Base-by-base conservation (phyloP, 192 early-diverging fungal genomes). In the Mortierella antarctica region DNA sequence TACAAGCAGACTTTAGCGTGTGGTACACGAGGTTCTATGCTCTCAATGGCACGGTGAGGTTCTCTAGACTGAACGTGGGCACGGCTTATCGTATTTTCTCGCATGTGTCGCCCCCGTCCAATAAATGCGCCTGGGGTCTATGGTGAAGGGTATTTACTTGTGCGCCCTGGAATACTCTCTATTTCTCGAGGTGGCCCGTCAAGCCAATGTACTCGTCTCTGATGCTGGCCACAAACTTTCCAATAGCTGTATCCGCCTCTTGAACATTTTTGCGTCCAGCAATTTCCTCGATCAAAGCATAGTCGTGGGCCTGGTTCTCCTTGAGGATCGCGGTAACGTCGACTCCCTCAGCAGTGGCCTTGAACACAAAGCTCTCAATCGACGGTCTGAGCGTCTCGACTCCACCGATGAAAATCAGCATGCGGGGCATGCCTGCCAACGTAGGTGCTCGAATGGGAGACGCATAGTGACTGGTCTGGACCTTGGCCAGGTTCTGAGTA, bases 321-420 rank as follows among this genome's bases (percentile, higher is more conserved):
- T 62, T 72, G 20, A 68, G 23, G 20, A 62, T 48, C 7, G n/a
- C 18, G 45, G 71, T 59, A 2, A 80, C 15, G 20, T 80, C 53
- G 1, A 80, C 58, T 6, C 70, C 77, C n/a, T 80, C 77, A 0
- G 69, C 64, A 5, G 21, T 67, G 13, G 77, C 77, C 70, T 80
- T 80, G 17, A 40, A 41, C 39, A 72, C 61, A 60, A 72, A 80
- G 44, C 52, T 6, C 17, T 80, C 77, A 50, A 80, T 80, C 48
- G 77, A 80, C 2, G 70, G 77, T 53, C 65, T 64, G 52, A 80
- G 48, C 7, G 59, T 59, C 42, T 80, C 77, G 3, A 57, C 47
- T 1, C 77, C 77, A n/a, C 77, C 77, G 46, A 68, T 62, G 55
- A 72, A 80, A 54, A 80, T 57, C 59, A 68, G 44, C 70, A 72